phyloP scores from a whole-genome alignment of 495 filamentous ascomycete species.

The Penicillium atrosanguineum region DNA sequence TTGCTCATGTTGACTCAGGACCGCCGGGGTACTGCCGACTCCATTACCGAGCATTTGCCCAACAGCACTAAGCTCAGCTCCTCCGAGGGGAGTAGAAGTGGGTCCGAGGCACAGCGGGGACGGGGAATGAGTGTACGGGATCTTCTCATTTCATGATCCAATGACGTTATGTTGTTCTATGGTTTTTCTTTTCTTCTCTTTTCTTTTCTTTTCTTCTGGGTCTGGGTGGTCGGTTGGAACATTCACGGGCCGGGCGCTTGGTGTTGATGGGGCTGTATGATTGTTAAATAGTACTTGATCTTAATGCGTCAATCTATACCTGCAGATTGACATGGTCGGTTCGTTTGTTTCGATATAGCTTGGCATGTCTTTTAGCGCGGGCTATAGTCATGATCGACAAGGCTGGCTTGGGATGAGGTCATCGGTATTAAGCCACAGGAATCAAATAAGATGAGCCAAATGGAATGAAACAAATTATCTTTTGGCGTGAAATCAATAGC shows the following conservation, averaged over 20 bases:
- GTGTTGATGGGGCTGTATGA: not conserved
- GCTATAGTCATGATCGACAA: too few relatives aligned
- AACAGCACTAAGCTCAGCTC: constrained; percentile 11
- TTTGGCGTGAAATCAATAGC: not conserved
- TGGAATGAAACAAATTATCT: not conserved
- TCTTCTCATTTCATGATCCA: constrained; percentile 58
- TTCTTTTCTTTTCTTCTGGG: not conserved
- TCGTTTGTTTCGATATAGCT: not conserved
- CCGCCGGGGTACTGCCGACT: constrained; percentile 46
- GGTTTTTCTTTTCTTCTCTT: too few relatives aligned
- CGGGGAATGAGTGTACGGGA: constrained; percentile 78
- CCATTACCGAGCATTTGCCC: constrained; percentile 26
- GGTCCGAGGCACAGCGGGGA: constrained; percentile 22
- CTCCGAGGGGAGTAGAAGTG: constrained; percentile 1
- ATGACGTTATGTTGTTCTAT: not conserved
- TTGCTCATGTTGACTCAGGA: constrained; percentile 78
- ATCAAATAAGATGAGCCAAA: too few relatives aligned
- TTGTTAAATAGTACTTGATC: not conserved
- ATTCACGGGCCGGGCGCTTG: not conserved
- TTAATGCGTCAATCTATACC: not conserved
- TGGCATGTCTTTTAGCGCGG: too few relatives aligned
- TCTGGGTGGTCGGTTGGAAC: not conserved
- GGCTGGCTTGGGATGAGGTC: too few relatives aligned
- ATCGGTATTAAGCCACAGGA: not conserved
- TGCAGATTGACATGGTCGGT: not conserved